Conservation (phyloP, 805 yeast genomes). For the Cyberlindnera bimundalis region DNA sequence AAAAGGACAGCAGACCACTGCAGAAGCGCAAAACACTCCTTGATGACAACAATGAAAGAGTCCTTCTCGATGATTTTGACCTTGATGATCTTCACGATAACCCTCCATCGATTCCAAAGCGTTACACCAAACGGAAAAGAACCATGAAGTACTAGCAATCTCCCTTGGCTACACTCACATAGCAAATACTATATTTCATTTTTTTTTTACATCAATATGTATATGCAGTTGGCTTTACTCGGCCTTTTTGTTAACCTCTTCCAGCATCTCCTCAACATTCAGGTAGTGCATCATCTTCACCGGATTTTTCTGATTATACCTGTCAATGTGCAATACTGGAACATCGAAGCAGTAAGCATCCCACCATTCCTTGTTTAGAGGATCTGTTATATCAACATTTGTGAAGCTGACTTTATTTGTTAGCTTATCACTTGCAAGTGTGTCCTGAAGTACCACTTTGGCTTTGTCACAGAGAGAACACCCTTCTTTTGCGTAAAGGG, state of each 20-base stretch:
- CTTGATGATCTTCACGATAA: constrained; percentile 16
- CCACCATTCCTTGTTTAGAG: constrained; percentile 61
- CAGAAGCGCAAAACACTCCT: constrained; percentile 29
- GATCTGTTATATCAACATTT: constrained; percentile 55
- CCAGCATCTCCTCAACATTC: constrained; percentile 48
- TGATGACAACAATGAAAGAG: constrained; percentile 25
- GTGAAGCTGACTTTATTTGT: constrained; percentile 33
- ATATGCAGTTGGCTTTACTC: background rate
- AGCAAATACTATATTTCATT: background rate
- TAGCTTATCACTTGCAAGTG: constrained; percentile 32
- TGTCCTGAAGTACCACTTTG: constrained; percentile 43
- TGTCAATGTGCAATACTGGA: constrained; percentile 70
- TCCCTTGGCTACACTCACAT: no score
- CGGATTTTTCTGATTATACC: constrained; percentile 41
- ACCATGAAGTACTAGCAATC: constrained; percentile 12
- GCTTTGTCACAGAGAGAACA: constrained; percentile 72
- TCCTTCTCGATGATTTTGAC: constrained; percentile 24
- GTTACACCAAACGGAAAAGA: constrained; percentile 23
- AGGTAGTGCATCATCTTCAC: constrained; percentile 68
- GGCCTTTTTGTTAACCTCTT: constrained; percentile 38
- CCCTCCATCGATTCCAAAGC: constrained; percentile 17
- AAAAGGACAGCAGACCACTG: background rate
- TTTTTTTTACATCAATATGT: no score
- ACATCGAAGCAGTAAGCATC: constrained; percentile 74
- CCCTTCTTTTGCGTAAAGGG: constrained; percentile 65